A percentile compares a stretch with the other conserved stretches of the same genome.
phyloP scores from a whole-genome alignment of 2,329 filamentous ascomycete genomes.

The Elsinoe batatas region DNA sequence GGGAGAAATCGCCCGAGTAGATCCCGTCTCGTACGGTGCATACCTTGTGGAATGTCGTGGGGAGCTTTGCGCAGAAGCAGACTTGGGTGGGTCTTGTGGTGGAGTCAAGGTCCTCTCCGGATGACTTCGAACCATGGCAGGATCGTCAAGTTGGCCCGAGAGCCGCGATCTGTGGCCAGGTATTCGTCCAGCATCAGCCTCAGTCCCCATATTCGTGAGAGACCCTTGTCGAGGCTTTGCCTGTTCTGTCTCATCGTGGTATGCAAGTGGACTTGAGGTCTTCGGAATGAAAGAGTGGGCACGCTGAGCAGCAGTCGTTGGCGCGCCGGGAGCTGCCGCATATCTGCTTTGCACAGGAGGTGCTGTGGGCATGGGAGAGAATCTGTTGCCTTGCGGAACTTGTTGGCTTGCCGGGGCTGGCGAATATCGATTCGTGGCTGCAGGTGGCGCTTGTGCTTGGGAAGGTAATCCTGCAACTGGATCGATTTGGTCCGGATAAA shows the following conservation, averaged over 20 bases:
- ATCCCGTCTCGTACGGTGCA: not conserved
- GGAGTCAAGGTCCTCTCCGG: constrained; percentile 4
- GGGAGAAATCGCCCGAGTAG: constrained; percentile 22
- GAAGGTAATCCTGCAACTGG: constrained; percentile 23
- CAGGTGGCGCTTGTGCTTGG: constrained; percentile 24
- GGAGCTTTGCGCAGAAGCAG: constrained; percentile 7
- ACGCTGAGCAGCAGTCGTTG: constrained; percentile 27
- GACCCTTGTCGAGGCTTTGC: not conserved
- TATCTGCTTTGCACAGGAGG: constrained; percentile 30
- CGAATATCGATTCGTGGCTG: constrained; percentile 24
- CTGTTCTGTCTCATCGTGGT: constrained; percentile 33
- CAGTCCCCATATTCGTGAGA: not conserved
- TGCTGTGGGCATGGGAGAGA: constrained; percentile 28
- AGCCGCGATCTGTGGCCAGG: not conserved
- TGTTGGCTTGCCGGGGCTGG: constrained; percentile 16
- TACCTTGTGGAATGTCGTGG: constrained; percentile 1
- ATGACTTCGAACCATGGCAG: not conserved
- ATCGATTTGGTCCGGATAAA: constrained; percentile 31
- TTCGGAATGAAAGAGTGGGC: constrained; percentile 49
- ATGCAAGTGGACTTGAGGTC: constrained; percentile 55
- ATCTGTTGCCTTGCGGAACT: constrained; percentile 19
- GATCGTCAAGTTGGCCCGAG: not conserved
- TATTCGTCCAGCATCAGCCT: not conserved
- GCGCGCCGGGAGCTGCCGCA: constrained; percentile 27
- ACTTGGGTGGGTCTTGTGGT: constrained; percentile 3